Evolutionary conservation across 257 asterid species (phyloP), one percentile per base, ranked within the genome.

Genomic region (Solanum tarapatanum): DNA sequence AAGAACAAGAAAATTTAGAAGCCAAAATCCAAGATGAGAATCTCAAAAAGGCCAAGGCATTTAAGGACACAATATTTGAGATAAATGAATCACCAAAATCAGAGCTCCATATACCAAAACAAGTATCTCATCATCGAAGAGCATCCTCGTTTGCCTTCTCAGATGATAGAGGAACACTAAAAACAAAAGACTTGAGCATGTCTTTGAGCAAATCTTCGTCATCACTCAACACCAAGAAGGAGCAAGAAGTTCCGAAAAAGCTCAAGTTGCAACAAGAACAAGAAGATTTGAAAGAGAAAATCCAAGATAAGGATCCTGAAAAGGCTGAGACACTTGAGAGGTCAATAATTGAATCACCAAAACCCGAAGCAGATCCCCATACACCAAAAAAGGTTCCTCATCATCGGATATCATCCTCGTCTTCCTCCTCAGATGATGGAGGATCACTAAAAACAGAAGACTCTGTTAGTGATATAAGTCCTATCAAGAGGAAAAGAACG

Each of bases 1-100:
- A 88, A 12, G 94, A 91, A 55, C 79, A 88, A 1, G 93, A 86
- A 7, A 91, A 89, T 13, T 84, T 75, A 2, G 82, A 79, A 1
- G 91, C 90, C 1, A 87, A 85, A 16, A 30, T 69, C 3, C 35
- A 89, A 60, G 90, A 92, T 4, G 96, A 93, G 51, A 94, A 92
- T 77, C 94, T 97, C 2, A 92, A 89, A 75, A 95, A 91, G 90
- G 96, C 93, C 0, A 95, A 94, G 88, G 94, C 94, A 4, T 88
- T 93, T 1, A 93, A 91, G 87, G 98, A 98, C 2, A 92, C 99
- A 1, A 95, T 92, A 35, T 94, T 94, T n/a, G 98, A 95, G 26
- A 68, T 28, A 19, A 74, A 86, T 87, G 28, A 90, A 88, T 87
- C 92, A 16, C 86, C 89, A 1, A 92, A 88, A 17, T 58, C 64